Conservation (phyloP, 768 basidiomycete genomes). For the Pisolithus marmoratus region DNA sequence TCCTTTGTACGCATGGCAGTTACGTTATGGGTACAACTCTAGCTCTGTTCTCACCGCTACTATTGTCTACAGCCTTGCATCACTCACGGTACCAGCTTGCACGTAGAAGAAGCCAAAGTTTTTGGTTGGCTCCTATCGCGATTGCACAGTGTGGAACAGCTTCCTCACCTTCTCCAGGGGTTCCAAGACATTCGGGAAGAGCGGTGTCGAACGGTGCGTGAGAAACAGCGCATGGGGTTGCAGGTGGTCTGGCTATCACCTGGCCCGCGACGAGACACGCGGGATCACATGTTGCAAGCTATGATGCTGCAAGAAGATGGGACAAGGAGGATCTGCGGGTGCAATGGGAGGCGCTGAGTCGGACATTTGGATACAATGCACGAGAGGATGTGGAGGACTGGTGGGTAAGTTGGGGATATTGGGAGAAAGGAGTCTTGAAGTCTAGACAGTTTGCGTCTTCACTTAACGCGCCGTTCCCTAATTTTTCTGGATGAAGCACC, state of each 20-base stretch:
- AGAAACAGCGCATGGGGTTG: slow-evolving; percentile 38
- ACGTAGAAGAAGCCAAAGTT: slow-evolving; percentile 25
- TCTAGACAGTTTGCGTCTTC: background rate
- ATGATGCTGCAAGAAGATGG: slow-evolving; percentile 27
- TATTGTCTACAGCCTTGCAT: slow-evolving; percentile 38
- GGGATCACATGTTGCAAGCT: background rate
- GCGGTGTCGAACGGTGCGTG: slow-evolving; percentile 33
- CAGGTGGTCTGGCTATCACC: slow-evolving; percentile 29
- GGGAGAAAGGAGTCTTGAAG: slow-evolving; percentile 27
- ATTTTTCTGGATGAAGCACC: background rate
- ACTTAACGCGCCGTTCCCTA: background rate
- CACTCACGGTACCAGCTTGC: slow-evolving; percentile 28
- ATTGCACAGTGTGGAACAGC: slow-evolving; percentile 29
- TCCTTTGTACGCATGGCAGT: slow-evolving; percentile 33
- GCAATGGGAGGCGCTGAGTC: slow-evolving; percentile 48
- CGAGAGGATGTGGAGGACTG: slow-evolving; percentile 52
- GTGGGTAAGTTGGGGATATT: slow-evolving; percentile 51
- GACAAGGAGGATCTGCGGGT: slow-evolving; percentile 40
- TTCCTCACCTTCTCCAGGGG: slow-evolving; percentile 35
- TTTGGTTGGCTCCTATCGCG: slow-evolving; percentile 30
- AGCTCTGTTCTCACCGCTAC: background rate
- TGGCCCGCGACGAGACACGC: no score
- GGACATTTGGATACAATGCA: slow-evolving; percentile 44
- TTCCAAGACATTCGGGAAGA: slow-evolving; percentile 52
- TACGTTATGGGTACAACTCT: background rate